phyloP scores from a whole-genome alignment of 2,329 filamentous ascomycete species.

The Blastomyces emzantsi region DNA sequence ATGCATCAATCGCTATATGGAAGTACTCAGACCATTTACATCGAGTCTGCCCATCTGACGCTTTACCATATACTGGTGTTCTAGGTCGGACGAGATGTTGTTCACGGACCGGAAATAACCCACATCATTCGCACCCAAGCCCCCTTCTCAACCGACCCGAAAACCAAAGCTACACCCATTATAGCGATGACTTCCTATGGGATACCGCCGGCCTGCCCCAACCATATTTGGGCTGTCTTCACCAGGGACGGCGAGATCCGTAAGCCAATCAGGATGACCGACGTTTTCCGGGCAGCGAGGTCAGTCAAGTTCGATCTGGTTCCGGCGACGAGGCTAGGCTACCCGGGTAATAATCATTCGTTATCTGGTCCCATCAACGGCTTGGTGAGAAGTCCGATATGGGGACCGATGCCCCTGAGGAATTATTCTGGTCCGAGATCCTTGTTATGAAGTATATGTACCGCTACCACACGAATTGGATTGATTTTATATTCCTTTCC shows the following conservation, averaged over 20 bases:
- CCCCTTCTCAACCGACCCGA: conserved; percentile 1
- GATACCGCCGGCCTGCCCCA: background rate
- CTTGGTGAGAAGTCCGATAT: background rate
- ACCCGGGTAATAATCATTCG: background rate
- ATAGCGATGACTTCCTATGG: background rate
- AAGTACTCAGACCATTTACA: too few relatives aligned
- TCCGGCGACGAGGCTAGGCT: background rate
- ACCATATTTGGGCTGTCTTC: background rate
- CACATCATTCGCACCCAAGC: conserved; percentile 1
- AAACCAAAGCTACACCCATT: background rate
- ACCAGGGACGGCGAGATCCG: background rate
- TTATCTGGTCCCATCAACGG: background rate
- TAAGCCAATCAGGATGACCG: background rate
- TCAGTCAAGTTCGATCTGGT: background rate
- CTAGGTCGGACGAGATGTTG: background rate
- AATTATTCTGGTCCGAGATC: conserved; percentile 3
- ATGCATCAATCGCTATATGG: background rate
- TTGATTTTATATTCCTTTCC: background rate
- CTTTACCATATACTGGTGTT: background rate
- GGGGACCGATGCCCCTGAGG: background rate
- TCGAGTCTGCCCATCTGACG: background rate
- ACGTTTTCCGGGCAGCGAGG: background rate
- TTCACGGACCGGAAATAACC: background rate
- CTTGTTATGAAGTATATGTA: background rate
- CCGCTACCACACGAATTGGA: background rate